Evolutionary conservation across 768 basidiomycete species (phyloP), one percentile per base, ranked within the genome.

Genomic region (Pulveroboletus sp.): DNA sequence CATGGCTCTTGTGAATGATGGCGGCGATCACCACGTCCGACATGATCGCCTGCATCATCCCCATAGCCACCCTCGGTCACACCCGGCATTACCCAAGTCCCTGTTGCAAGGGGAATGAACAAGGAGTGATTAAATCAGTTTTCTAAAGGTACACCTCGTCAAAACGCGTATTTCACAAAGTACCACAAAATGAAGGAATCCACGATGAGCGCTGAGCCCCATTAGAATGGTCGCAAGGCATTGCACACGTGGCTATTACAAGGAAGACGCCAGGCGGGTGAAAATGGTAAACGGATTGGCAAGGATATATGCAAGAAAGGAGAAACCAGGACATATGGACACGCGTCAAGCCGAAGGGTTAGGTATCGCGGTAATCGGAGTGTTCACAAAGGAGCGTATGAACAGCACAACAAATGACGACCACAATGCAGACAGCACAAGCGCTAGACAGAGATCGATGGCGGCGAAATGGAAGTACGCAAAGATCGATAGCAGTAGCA

Each of bases 401-500:
- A 34, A 59, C 40, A 64, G 24, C 51, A 59, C 40, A 50, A 47
- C 48, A 20, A 60, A 47, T 19, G 40, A 50, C 45, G 25, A 51
- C 34, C 34, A 34, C 45, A 36, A 48, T n/a, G 24, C n/a, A n/a
- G 23, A 47, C 48, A 55, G 50, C 36, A 32, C 60, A 40, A 50
- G 33, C 50, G 57, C 56, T 45, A 36, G 39, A 47, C 50, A 49
- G 36, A 57, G 32, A 57, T 54, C 62, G 32, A 50, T 49, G 47
- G 50, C 53, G 44, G 55, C 41, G 21, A 45, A 25, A 63, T 23
- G 11, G 32, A 44, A 33, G 38, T 25, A 54, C 51, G 54, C 53
- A 48, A 46, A 59, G 62, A 64, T 63, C 60, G 35, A 53, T n/a
- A 63, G 63, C 62, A 60, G 39, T 55, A 57, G 14, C 55, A 59